Base-by-base conservation (phyloP, 2,329 filamentous ascomycete species). In the Clarireedia homoeocarpa region DNA sequence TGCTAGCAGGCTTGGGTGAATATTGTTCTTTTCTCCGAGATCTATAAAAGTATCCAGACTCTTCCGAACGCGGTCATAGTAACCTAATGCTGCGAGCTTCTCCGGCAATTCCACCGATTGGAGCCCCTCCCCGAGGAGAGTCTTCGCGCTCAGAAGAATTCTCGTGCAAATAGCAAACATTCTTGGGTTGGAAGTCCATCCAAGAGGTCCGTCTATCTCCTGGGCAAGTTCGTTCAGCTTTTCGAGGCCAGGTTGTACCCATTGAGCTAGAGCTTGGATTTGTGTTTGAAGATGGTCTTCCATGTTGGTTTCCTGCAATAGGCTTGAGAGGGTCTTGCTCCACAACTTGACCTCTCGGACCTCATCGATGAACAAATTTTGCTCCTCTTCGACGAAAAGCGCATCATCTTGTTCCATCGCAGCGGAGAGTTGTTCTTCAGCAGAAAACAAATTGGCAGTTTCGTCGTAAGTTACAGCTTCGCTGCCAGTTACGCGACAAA, bases 311-410 rank as follows among this genome's bases (percentile, higher is more conserved):
- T 14, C 40, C 17, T 2, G 48, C 3, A 70, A 58, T 2, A 61
- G 45, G 15, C 7, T 51, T 26, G 14, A 71, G 65, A 30, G 88
- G 72, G 61, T 24, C 6, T 30, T 14, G 23, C 54, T 72, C 90
- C 91, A 96, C n/a, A 83, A 69, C 17, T 77, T 72, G 3, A 84
- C 77, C 69, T 96, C 91, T 48, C 84, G 77, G 5, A 89, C 81
- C 63, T 91, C 85, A 69, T 97, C 92, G 50, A 92, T 75, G 70
- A 89, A 97, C n/a, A 96, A 77, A 68, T 99, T 99, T 69, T 95
- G 91, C 69, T 95, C 91, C 71, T 99, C 94, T 55, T 90, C 79
- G 0, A 81, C 85, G 68, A 99, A 99, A 0, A 99, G 79, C 3
- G 84, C 77, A 60, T 84, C 81, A 66, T 89, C 81, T 63, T 78